A percentile compares a stretch with the other conserved stretches of the same genome.
Evolutionary conservation across 169 alveolate species (phyloP).

Genomic region (Ichthyophthirius multifiliis): DNA sequence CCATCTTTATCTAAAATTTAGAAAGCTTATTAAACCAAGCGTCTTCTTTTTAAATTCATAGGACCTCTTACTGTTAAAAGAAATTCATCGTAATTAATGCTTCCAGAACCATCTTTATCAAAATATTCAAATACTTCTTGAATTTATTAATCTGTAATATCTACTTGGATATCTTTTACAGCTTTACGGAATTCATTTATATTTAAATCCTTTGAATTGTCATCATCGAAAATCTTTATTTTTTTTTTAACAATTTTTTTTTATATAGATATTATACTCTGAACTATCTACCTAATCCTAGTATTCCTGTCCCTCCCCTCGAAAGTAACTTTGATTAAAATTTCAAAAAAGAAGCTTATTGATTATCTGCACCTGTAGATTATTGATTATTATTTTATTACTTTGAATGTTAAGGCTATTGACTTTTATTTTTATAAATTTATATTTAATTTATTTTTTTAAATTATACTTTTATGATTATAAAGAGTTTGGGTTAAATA

Average conservation of each 20-base stretch:
- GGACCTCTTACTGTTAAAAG: slow-evolving; percentile 71
- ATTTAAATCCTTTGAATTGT: slow-evolving; percentile 39
- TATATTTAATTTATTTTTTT: neutral
- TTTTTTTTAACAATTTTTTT: too few relatives aligned
- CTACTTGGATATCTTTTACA: slow-evolving; percentile 49
- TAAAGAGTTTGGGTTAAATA: slow-evolving; percentile 10
- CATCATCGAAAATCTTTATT: slow-evolving; percentile 37
- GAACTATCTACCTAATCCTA: slow-evolving; percentile 62
- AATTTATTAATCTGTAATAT: slow-evolving; percentile 42
- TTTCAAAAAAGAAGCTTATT: neutral
- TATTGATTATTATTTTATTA: neutral
- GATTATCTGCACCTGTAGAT: neutral
- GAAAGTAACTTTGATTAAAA: slow-evolving; percentile 56
- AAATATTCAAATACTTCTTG: slow-evolving; percentile 56
- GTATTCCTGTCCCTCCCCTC: slow-evolving; percentile 73
- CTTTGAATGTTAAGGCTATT: neutral
- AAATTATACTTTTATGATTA: too few relatives aligned
- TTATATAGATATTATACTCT: too few relatives aligned
- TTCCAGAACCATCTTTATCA: slow-evolving; percentile 64
- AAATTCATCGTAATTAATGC: slow-evolving; percentile 74
- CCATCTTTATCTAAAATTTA: slow-evolving; percentile 56
- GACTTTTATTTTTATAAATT: neutral
- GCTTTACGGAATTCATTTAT: slow-evolving; percentile 49
- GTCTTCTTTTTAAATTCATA: slow-evolving; percentile 60
- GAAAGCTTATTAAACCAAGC: slow-evolving; percentile 62